phyloP scores from a whole-genome alignment of 768 basidiomycete species.

The Leccinum longicurvipes region DNA sequence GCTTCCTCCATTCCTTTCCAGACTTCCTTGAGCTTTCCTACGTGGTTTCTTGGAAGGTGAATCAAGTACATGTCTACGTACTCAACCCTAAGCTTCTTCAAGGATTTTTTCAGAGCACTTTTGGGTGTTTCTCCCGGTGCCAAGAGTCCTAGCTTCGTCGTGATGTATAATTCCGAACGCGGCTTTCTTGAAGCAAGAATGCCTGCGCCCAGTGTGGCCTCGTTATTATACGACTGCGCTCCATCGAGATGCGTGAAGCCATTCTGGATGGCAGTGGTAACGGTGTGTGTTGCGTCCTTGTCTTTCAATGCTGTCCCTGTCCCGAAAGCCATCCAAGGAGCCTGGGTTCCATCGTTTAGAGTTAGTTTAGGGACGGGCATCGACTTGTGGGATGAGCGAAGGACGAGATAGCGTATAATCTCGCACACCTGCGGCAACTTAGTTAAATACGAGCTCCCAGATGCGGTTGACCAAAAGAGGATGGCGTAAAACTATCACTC shows the following conservation, averaged over 20 bases:
- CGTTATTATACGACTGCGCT: slow-evolving; percentile 59
- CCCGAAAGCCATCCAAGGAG: slow-evolving; percentile 61
- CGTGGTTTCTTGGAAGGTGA: slow-evolving; percentile 42
- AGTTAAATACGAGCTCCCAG: slow-evolving; percentile 9
- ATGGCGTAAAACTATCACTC: slow-evolving; percentile 5
- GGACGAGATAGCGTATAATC: slow-evolving; percentile 2
- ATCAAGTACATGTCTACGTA: slow-evolving; percentile 65
- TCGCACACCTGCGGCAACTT: neutral
- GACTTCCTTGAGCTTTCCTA: slow-evolving; percentile 44
- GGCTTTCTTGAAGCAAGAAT: slow-evolving; percentile 48
- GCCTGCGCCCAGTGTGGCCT: slow-evolving; percentile 49
- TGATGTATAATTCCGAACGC: slow-evolving; percentile 57
- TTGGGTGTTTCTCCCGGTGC: slow-evolving; percentile 44
- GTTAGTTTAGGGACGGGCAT: slow-evolving; percentile 33
- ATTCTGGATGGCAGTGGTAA: slow-evolving; percentile 48
- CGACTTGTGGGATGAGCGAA: slow-evolving; percentile 5
- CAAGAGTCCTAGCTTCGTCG: slow-evolving; percentile 47
- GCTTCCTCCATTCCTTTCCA: slow-evolving; percentile 64
- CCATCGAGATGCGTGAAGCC: slow-evolving; percentile 63
- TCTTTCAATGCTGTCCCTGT: slow-evolving; percentile 54
- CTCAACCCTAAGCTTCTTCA: slow-evolving; percentile 51
- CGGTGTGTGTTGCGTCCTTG: slow-evolving; percentile 40
- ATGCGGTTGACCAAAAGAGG: neutral
- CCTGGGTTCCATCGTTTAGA: slow-evolving; percentile 54
- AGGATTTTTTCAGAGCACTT: slow-evolving; percentile 47